Conservation (phyloP, 225 moss, liverwort and hornwort species). For the Rhytidiadelphus loreus region DNA sequence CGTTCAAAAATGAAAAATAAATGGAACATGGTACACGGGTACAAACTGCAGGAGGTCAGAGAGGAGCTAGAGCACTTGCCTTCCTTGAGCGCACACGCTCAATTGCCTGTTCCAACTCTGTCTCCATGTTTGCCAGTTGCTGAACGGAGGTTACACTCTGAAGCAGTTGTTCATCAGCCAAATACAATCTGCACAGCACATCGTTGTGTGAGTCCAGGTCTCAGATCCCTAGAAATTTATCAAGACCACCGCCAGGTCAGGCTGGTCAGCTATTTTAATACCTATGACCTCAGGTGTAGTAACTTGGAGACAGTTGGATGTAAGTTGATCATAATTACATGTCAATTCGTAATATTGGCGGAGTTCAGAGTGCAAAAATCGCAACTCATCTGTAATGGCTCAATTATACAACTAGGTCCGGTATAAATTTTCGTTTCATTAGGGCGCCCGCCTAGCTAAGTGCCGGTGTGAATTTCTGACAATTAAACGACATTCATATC, state of each 20-base stretch:
- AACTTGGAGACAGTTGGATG: neutral
- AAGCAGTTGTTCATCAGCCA: conserved; percentile 39
- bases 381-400: neutral
- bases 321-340: neutral
- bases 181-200: conserved; percentile 26
- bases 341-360: neutral
- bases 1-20: neutral
- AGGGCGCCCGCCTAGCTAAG: too few relatives aligned
- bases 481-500: neutral
- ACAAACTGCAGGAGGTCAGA: neutral
- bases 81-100: conserved; percentile 42
- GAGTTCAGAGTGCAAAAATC: neutral
- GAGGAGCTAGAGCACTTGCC: neutral
- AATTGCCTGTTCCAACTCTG: conserved; percentile 41
- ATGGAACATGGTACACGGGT: neutral
- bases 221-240: neutral
- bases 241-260: neutral
- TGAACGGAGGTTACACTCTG: conserved; percentile 42
- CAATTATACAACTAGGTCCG: too few relatives aligned
- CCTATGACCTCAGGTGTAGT: too few relatives aligned
- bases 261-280: neutral
- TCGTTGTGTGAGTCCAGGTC: neutral
- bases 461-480: neutral
- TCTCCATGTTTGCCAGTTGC: conserved; percentile 50
- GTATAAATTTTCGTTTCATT: too few relatives aligned